Evolutionary conservation across 2,329 filamentous ascomycete species (phyloP).

Genomic region (Macroventuria anomochaeta): DNA sequence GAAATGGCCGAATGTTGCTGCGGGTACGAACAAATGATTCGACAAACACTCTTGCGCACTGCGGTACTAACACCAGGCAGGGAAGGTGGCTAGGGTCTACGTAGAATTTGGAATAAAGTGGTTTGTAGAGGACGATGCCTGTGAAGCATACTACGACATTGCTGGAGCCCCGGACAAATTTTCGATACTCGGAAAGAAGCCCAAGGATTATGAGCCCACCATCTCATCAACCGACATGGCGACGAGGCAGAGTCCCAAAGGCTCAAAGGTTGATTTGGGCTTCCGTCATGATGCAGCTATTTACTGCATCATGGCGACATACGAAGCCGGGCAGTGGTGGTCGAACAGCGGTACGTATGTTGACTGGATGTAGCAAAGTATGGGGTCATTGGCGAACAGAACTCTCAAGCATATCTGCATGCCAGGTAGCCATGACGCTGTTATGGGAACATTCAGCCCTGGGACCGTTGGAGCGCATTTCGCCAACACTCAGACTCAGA

Average conservation of each 20-base stretch:
- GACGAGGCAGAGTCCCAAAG: conserved; percentile 43
- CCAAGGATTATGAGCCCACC: conserved; percentile 39
- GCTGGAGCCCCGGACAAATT: conserved; percentile 40
- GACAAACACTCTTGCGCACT: background rate
- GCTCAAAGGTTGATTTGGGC: conserved; percentile 42
- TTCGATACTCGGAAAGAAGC: conserved; percentile 40
- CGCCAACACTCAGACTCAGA: conserved; percentile 57
- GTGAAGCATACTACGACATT: conserved; percentile 46
- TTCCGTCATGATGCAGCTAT: conserved; percentile 47
- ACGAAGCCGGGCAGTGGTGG: conserved; percentile 44
- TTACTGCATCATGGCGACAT: conserved; percentile 49
- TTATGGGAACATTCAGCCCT: conserved; percentile 54
- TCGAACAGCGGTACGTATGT: conserved; percentile 45
- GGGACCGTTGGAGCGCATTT: conserved; percentile 49
- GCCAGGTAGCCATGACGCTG: conserved; percentile 58
- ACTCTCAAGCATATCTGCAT: conserved; percentile 56
- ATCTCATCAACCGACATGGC: conserved; percentile 38
- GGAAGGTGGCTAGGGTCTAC: conserved; percentile 39
- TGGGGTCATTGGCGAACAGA: conserved; percentile 48
- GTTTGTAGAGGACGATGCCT: conserved; percentile 41
- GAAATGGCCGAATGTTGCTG: conserved; percentile 44
- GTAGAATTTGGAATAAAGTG: conserved; percentile 42
- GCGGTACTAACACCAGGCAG: conserved; percentile 8
- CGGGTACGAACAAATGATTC: conserved; percentile 21
- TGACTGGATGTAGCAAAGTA: conserved; percentile 52